phyloP scores from a whole-genome alignment of 371 early-diverging fungal species.

The Apophysomyces trapeziformis region DNA sequence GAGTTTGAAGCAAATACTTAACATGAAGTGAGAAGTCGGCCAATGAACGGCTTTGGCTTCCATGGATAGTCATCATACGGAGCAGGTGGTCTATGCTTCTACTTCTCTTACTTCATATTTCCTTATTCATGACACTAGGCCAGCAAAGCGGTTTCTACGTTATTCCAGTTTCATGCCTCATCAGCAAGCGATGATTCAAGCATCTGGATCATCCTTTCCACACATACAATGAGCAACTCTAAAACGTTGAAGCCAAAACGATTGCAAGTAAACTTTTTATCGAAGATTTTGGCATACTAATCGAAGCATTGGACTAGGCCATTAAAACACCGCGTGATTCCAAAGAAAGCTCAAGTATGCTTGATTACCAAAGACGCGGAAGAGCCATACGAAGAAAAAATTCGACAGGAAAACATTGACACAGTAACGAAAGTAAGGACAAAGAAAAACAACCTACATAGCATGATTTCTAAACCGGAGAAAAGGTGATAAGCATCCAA shows the following conservation, averaged over 20 bases:
- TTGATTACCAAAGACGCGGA: conserved; percentile 3
- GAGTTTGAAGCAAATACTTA: too few species aligned
- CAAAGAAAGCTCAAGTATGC: not conserved
- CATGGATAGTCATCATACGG: not conserved
- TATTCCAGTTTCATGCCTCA: not conserved
- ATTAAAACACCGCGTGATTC: not conserved
- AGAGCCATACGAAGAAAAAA: not conserved
- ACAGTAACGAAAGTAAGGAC: not conserved
- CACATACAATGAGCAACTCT: not conserved
- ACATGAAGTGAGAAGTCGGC: too few species aligned
- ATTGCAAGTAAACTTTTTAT: not conserved
- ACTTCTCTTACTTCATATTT: not conserved
- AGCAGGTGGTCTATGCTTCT: not conserved
- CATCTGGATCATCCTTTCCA: not conserved
- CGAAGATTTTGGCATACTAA: not conserved
- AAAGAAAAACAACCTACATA: not conserved
- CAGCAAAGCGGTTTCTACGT: not conserved
- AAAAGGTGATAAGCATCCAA: not conserved
- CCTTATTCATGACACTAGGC: not conserved
- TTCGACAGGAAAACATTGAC: not conserved
- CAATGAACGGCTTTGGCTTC: not conserved
- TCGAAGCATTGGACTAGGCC: not conserved
- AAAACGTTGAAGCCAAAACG: not conserved
- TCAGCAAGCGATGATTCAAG: not conserved
- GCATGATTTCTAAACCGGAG: not conserved